phyloP scores from a whole-genome alignment of 2,329 filamentous ascomycete species.

The Nectriaceae sp. region DNA sequence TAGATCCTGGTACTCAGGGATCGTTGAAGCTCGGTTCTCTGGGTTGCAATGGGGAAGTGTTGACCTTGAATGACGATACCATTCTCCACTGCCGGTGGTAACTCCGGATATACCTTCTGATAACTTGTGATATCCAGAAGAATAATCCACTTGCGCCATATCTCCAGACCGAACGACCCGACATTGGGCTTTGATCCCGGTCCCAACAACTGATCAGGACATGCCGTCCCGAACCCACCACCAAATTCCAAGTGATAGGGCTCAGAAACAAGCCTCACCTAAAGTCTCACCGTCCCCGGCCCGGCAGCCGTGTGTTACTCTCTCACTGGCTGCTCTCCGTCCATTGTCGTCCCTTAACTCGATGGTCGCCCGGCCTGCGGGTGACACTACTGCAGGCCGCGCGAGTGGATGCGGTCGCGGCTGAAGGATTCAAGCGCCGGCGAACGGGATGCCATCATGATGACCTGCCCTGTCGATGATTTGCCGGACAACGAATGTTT shows the following conservation, averaged over 20 bases:
- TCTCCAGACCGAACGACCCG: no score
- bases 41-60: neutral
- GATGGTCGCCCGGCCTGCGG: conserved; percentile 16
- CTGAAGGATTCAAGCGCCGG: neutral
- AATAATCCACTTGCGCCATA: no score
- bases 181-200: no score
- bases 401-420: conserved; percentile 10
- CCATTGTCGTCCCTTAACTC: conserved; percentile 5
- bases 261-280: conserved; percentile 15
- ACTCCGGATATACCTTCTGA: neutral
- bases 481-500: conserved; percentile 6
- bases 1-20: conserved; percentile 1
- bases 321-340: conserved; percentile 18
- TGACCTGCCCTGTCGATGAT: conserved; percentile 2
- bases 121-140: neutral
- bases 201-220: no score
- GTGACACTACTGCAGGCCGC: conserved; percentile 21
- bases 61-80: neutral
- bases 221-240: no score
- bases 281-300: conserved; percentile 14
- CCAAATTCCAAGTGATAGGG: neutral
- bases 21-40: neutral
- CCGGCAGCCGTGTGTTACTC: conserved; percentile 26
- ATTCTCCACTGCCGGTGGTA: neutral
- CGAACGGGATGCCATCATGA: neutral